A percentile compares a stretch with the other conserved stretches of the same genome.
These are phyloP conservation scores for Euphorbia peplus DNA, from an alignment of 345 rosid genomes.

Conservation along the genomic window DNA sequence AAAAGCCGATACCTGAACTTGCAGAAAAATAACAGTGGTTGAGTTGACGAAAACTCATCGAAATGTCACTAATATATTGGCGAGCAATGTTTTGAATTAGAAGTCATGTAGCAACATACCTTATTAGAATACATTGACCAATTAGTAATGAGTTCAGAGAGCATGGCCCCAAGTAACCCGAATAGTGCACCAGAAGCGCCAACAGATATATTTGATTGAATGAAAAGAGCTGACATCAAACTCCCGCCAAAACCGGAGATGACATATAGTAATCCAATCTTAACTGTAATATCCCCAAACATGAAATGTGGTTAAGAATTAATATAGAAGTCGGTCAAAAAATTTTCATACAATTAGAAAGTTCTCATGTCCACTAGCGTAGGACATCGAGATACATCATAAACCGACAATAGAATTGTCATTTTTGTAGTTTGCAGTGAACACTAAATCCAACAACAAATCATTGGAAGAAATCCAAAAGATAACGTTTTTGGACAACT, in stretches of 20 bases:
- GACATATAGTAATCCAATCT: conserved; percentile 71
- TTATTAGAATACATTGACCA: conserved; percentile 90
- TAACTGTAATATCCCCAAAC: conserved; percentile 38
- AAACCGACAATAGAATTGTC: neutral
- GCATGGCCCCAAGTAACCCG: conserved; percentile 94
- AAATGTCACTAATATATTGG: neutral
- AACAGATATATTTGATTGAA: conserved; percentile 74
- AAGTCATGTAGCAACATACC: conserved; percentile 34
- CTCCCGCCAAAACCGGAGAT: conserved; percentile 97
- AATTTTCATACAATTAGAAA: too few relatives aligned
- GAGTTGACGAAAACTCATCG: neutral
- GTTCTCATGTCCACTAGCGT: too few relatives aligned
- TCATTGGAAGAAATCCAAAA: neutral
- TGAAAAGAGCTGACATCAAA: conserved; percentile 78
- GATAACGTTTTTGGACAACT: neutral
- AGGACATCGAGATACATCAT: neutral
- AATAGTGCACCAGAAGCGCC: conserved; percentile 98
- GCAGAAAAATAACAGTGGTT: neutral
- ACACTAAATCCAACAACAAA: neutral
- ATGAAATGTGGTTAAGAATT: conserved; percentile 1
- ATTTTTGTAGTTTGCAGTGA: neutral
- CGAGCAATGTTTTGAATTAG: neutral
- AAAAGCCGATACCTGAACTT: conserved; percentile 54
- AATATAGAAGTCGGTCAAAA: neutral
- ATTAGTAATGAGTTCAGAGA: conserved; percentile 88